Percentiles rank a stretch among this genome's conserved stretches.
Conservation (phyloP, 2,329 filamentous ascomycete genomes). For the Monilinia fructicola region DNA sequence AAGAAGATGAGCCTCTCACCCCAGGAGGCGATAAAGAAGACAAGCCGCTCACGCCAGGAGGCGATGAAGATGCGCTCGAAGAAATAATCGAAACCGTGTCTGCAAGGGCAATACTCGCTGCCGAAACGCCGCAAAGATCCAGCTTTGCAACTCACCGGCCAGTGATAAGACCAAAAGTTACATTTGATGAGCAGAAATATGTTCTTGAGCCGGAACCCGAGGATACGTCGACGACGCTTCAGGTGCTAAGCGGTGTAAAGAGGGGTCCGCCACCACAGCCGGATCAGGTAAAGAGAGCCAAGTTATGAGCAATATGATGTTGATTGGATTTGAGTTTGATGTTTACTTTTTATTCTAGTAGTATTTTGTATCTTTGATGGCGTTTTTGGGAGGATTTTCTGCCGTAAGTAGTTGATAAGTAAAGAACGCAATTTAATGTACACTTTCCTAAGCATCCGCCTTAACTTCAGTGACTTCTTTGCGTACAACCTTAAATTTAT, state of each 20-base stretch:
- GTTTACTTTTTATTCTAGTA: not conserved
- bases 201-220: not conserved
- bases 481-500: no score
- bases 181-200: not conserved
- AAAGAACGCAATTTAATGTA: not conserved
- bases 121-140: not conserved
- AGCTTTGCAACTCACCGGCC: not conserved
- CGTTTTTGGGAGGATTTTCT: not conserved
- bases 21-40: not conserved
- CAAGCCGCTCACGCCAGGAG: not conserved
- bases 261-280: not conserved
- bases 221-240: no score
- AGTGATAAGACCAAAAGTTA: not conserved
- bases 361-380: not conserved
- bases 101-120: no score
- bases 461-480: no score
- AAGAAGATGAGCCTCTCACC: not conserved
- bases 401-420: not conserved
- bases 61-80: not conserved
- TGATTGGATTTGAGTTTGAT: not conserved
- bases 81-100: not conserved
- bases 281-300: not conserved
- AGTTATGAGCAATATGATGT: not conserved
- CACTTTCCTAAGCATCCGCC: not conserved
- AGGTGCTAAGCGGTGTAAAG: not conserved